Evolutionary conservation across 352 stramenopile genomes (phyloP), one percentile per base, ranked within the genome.

Genomic region (Phytophthora cactorum): DNA sequence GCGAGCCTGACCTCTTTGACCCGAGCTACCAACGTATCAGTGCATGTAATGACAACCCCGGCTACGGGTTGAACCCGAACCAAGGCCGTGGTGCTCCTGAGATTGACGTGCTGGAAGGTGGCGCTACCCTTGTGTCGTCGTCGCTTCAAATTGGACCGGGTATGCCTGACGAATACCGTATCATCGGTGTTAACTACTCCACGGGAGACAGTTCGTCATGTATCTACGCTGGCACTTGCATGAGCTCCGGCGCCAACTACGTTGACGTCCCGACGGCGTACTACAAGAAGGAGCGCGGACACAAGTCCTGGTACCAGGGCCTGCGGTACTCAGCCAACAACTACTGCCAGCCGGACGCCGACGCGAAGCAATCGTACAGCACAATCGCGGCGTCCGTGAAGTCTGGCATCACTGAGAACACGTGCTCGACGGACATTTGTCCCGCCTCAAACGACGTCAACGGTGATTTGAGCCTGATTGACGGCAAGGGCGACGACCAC

Each of bases 61-160:
- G 98, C 52, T 98, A 86, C 69, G 93, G 93, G 3, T 66, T 99
- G 58, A 86, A 98, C 77, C 72, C 86, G 3, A 81, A 86, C 32
- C 65, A 83, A 52, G 94, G 94, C 6, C 79, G 95, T 34, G 96
- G 96, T 10, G 89, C 92, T n/a, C 95, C 96, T 0, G 96, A 98
- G 63, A 98, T 99, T 70, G 94, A 99, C 68, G 75, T 99, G 15
- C 74, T 98, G 6, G 95, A 97, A 97, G 86, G 91, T 72, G 66
- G 76, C 7, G 81, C 90, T 17, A 66, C 61, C 6, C 71, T 82
- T 5, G 85, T 97, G 66, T 98, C 91, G 15, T 91, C 89, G 34
- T 98, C 93, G 34, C 73, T 98, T 4, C 95, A 99, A 70, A 83
- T 98, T 62, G 77, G 75, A 0, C 88, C 88, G 0, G 90, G 86